Evolutionary conservation across 768 basidiomycete species (phyloP), one percentile per base, ranked within the genome.

Genomic region (Boletus sp.): DNA sequence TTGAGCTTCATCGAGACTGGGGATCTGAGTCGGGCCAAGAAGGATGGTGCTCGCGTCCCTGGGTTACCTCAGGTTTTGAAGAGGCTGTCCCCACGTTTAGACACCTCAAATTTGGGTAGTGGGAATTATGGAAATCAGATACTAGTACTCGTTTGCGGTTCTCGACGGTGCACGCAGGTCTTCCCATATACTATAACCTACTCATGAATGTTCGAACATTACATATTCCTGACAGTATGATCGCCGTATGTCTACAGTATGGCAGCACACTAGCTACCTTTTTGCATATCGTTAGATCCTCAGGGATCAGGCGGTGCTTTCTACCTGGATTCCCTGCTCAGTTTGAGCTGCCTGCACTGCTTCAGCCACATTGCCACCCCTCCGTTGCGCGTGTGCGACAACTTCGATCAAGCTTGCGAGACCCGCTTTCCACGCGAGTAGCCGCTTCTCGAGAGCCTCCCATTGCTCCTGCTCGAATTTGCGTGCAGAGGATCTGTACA

Each of bases 391-490:
- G 30, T 75, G 75, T 42, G 80, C 77, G 50, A 92, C 81, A 40
- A 91, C 85, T 35, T 90, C 89, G 55, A 90, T 72, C 29, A 93
- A 85, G 48, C 82, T 76, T 15, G 80, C 77, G 42, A 92, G 76
- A 9, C 88, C 87, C 0, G 83, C 70, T 70, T 91, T 90, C 91
- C 92, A 94, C 32, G 83, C 80, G n/a, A 83, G 64, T 7, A 94
- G 71, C 40, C 90, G 79, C 70, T 83, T 83, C 71, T 91, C 88
- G 47, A 94, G 78, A 24, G 79, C 77, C 66, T 84, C 83, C 92
- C 93, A 95, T 70, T 94, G 89, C 62, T 81, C 83, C 40, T 79
- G 80, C 64, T 87, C 88, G 66, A 94, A 94, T 10, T 82, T 79
- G 54, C 90, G 86, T 1, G 90, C 82, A 1, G 85, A 86, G 0